Conservation (phyloP, 108 stramenopile genomes). For the Skeletonema costatum region DNA sequence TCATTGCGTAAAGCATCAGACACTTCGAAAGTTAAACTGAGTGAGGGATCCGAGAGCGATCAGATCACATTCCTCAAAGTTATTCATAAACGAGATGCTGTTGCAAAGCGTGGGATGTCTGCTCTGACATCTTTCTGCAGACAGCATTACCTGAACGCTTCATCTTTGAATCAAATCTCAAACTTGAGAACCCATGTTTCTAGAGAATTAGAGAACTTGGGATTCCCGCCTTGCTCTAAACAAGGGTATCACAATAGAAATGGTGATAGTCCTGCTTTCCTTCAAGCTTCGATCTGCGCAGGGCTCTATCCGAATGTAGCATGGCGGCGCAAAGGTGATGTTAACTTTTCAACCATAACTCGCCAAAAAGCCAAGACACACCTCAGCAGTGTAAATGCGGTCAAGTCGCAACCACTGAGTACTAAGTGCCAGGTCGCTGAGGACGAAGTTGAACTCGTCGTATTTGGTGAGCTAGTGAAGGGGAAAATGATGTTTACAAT, state of each 20-base stretch:
- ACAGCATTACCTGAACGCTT: slow-evolving; percentile 57
- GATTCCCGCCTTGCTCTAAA: slow-evolving; percentile 45
- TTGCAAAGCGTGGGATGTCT: slow-evolving; percentile 35
- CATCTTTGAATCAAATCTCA: slow-evolving; percentile 63
- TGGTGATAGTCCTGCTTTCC: slow-evolving; percentile 53
- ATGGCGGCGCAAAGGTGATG: slow-evolving; percentile 57
- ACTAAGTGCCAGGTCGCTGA: slow-evolving; percentile 59
- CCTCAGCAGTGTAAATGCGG: slow-evolving; percentile 67
- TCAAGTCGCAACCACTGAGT: slow-evolving; percentile 65
- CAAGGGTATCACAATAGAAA: slow-evolving; percentile 66
- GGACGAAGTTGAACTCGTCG: slow-evolving; percentile 67
- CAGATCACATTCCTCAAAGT: slow-evolving; percentile 72
- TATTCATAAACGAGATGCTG: slow-evolving; percentile 50
- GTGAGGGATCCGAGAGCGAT: slow-evolving; percentile 66
- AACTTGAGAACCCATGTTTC: slow-evolving; percentile 64
- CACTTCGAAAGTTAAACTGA: slow-evolving; percentile 55
- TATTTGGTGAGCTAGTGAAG: slow-evolving; percentile 72
- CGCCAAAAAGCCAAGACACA: slow-evolving; percentile 79
- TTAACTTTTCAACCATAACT: slow-evolving; percentile 73
- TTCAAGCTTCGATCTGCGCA: slow-evolving; percentile 67
- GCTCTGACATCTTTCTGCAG: slow-evolving; percentile 59
- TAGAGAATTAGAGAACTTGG: slow-evolving; percentile 60
- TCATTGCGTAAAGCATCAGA: slow-evolving; percentile 55
- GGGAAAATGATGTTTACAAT: slow-evolving; percentile 64
- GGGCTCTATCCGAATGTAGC: slow-evolving; percentile 82